Evolutionary conservation across 2,329 filamentous ascomycete genomes (phyloP).

Genomic region (Trichophyton rubrum): DNA sequence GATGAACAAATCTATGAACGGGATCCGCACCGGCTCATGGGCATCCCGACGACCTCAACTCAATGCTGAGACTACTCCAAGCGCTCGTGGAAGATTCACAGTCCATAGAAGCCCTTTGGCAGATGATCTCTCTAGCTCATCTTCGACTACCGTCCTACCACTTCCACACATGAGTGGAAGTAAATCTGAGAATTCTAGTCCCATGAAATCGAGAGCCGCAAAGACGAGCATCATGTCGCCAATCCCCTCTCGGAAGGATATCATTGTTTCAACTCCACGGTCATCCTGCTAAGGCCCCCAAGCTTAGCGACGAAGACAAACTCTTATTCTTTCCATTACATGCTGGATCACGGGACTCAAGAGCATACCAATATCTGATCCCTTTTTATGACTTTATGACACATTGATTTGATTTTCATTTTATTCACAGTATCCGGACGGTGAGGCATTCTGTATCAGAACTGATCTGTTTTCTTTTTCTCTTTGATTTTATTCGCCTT

Average conservation of each 20-base stretch:
- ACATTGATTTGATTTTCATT: not conserved
- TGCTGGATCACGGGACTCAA: not conserved
- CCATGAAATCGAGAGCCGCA: slow-evolving; percentile 25
- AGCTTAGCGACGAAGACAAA: not conserved
- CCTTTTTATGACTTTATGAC: not conserved
- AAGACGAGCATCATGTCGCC: slow-evolving; percentile 27
- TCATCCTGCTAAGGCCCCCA: slow-evolving; percentile 18
- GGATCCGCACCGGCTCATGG: slow-evolving; percentile 26
- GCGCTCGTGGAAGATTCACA: slow-evolving; percentile 21
- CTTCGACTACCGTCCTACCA: slow-evolving; percentile 26
- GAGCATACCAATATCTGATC: not conserved
- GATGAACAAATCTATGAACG: slow-evolving; percentile 27
- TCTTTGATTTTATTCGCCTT: not conserved
- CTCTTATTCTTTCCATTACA: not conserved
- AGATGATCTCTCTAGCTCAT: slow-evolving; percentile 23
- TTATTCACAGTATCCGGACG: not conserved
- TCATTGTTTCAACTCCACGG: slow-evolving; percentile 25
- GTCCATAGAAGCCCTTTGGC: slow-evolving; percentile 20
- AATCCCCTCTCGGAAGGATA: slow-evolving; percentile 28
- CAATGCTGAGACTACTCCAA: slow-evolving; percentile 30
- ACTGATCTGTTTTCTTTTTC: slow-evolving; percentile 1
- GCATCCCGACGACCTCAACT: slow-evolving; percentile 26
- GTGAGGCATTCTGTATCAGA: not conserved
- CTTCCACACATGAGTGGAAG: slow-evolving; percentile 20
- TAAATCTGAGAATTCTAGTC: slow-evolving; percentile 28